Conservation (phyloP, 345 rosid genomes). For the Jatropha curcas region DNA sequence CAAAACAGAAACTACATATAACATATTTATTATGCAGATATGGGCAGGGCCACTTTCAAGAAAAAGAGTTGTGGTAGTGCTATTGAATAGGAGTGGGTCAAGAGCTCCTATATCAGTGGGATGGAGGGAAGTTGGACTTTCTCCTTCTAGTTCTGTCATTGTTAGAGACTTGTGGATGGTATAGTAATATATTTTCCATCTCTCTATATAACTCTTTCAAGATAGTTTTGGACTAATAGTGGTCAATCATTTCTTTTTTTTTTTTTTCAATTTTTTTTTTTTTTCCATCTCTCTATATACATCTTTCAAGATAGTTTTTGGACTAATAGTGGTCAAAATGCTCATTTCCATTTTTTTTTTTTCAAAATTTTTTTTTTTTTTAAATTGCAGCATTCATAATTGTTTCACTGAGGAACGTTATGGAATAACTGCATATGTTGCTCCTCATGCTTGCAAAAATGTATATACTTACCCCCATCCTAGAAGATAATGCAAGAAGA, state of each 20-base stretch:
- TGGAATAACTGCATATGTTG: slow-evolving; percentile 23
- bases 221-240: too few species aligned
- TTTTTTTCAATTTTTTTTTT: too few species aligned
- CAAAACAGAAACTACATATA: too few species aligned
- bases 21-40: slow-evolving; percentile 11
- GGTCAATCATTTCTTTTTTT: too few species aligned
- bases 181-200: not conserved
- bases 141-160: slow-evolving; percentile 6
- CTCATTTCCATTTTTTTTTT: too few species aligned
- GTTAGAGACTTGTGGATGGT: slow-evolving; percentile 30
- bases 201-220: too few species aligned
- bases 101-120: slow-evolving; percentile 14
- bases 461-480: slow-evolving; percentile 20
- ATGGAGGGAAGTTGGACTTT: slow-evolving; percentile 29
- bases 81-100: slow-evolving; percentile 23
- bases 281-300: too few species aligned
- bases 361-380: too few species aligned
- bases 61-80: slow-evolving; percentile 18
- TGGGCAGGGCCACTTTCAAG: slow-evolving; percentile 30
- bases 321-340: too few species aligned
- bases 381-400: slow-evolving; percentile 37
- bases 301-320: too few species aligned
- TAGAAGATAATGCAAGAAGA: too few species aligned
- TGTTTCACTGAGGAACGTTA: slow-evolving; percentile 28
- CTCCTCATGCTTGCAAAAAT: slow-evolving; percentile 35